phyloP scores from a whole-genome alignment of 1,284 basidiomycete species.

The Irpex rosettiformis region DNA sequence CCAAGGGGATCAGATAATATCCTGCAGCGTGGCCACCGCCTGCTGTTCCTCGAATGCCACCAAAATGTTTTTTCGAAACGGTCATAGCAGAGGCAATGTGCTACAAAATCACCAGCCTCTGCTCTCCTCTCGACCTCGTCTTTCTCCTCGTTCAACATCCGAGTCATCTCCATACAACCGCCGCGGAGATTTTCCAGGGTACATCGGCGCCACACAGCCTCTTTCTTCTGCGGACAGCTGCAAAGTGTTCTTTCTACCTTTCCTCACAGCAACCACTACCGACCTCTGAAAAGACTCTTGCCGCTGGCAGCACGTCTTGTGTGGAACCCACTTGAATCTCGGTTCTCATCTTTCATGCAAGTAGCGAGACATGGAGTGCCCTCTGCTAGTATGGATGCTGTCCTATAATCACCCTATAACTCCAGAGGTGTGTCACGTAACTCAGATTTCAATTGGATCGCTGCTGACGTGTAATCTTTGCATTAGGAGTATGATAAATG shows the following conservation, averaged over 20 bases:
- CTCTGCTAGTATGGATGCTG: constrained; percentile 74
- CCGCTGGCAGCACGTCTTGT: not conserved
- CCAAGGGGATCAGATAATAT: constrained; percentile 9
- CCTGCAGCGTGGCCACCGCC: constrained; percentile 12
- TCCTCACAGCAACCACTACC: not conserved
- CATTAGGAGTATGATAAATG: constrained; percentile 67
- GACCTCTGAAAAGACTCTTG: not conserved
- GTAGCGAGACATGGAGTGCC: constrained; percentile 44
- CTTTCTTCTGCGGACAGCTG: not conserved
- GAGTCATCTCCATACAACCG: not conserved
- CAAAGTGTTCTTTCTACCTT: not conserved
- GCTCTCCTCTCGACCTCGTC: not conserved
- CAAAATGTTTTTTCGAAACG: not conserved
- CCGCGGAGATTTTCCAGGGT: constrained; percentile 2
- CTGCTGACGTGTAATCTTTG: not conserved
- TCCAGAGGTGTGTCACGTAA: constrained; percentile 44
- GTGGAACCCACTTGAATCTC: not conserved
- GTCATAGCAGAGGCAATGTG: not conserved
- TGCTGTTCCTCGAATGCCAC: not conserved
- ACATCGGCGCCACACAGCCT: not conserved
- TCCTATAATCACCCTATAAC: constrained; percentile 70
- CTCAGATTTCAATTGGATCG: constrained; percentile 6
- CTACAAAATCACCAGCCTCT: not conserved
- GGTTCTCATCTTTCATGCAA: not conserved
- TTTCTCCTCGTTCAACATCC: not conserved